Conservation (phyloP, 768 basidiomycete genomes). For the Amanita phalloides region DNA sequence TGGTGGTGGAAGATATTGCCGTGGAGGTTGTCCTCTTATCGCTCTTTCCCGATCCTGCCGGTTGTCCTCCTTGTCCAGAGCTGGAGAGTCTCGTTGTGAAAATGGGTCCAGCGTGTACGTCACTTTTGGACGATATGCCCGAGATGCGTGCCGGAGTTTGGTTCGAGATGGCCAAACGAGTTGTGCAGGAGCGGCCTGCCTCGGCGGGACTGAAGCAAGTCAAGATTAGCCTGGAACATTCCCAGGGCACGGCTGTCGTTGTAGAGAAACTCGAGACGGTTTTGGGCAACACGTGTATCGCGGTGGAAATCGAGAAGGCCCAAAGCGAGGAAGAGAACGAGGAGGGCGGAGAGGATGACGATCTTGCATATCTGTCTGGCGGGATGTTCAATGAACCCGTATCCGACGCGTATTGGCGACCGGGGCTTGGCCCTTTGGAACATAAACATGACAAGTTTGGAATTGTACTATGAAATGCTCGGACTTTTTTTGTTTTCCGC, state of each 20-base stretch:
- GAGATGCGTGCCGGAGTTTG: neutral
- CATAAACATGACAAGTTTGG: neutral
- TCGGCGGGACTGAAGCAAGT: neutral
- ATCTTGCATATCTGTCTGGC: neutral
- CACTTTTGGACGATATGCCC: neutral
- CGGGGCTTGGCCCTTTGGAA: neutral
- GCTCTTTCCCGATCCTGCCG: neutral
- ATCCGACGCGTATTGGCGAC: neutral
- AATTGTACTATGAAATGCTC: neutral
- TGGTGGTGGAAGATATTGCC: neutral
- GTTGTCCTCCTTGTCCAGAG: neutral
- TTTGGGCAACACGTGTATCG: neutral
- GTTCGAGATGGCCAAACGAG: neutral
- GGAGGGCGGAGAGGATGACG: neutral
- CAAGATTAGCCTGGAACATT: neutral
- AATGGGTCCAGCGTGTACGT: neutral
- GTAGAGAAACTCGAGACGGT: neutral
- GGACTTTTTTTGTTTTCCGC: too few relatives aligned
- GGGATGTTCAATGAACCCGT: neutral
- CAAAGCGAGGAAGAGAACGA: neutral
- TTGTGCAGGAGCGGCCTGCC: neutral
- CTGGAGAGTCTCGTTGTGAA: neutral
- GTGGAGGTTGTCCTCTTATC: neutral
- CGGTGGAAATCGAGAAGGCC: neutral
- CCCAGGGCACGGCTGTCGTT: neutral